Evolutionary conservation across 2,329 filamentous ascomycete species (phyloP).

Genomic region (Lachnellula occidentalis): DNA sequence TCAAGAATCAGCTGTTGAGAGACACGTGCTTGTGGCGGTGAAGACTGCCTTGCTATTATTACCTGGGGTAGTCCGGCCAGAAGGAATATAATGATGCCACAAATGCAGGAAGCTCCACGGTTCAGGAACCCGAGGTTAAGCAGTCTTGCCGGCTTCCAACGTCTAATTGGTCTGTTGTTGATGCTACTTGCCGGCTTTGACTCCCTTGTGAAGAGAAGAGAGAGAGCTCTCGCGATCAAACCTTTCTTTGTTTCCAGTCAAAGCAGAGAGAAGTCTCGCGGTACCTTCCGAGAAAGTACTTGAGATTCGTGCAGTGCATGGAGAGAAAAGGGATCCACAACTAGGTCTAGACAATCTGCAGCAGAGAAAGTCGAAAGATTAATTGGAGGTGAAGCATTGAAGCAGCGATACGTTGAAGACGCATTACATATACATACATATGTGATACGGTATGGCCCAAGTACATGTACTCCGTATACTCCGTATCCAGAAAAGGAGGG

Average conservation of each 20-base stretch:
- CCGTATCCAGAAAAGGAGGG: background rate
- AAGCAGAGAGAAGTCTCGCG: background rate
- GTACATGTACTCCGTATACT: no score
- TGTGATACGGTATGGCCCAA: no score
- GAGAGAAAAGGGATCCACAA: background rate
- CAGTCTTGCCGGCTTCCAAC: background rate
- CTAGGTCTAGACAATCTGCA: background rate
- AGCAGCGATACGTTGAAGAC: background rate
- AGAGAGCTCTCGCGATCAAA: no score
- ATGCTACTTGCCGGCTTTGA: background rate
- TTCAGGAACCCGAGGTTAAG: constrained; percentile 9
- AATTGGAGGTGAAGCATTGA: background rate
- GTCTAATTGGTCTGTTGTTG: background rate
- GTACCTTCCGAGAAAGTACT: background rate
- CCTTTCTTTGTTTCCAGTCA: background rate
- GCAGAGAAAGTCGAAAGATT: background rate
- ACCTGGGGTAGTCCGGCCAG: background rate
- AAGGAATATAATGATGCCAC: background rate
- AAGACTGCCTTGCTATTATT: background rate
- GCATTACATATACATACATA: no score
- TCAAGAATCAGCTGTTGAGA: background rate
- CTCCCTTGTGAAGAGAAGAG: background rate
- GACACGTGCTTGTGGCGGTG: constrained; percentile 3
- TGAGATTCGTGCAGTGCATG: background rate
- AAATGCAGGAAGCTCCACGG: no score